phyloP scores from a whole-genome alignment of 2,329 filamentous ascomycete genomes.

The Dactylellina drechsleri region DNA sequence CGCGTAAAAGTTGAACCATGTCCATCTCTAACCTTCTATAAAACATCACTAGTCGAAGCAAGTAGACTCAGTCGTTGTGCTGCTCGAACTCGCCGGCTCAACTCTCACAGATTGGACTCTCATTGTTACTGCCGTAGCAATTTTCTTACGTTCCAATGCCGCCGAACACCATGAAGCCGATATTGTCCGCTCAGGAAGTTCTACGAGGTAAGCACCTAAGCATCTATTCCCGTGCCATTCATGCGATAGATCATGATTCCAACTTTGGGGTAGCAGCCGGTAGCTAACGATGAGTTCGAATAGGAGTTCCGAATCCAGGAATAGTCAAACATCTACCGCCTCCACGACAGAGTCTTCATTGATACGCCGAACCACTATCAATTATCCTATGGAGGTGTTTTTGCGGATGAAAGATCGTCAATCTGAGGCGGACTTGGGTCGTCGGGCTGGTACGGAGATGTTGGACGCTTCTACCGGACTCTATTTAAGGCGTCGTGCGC shows the following conservation, averaged over 20 bases:
- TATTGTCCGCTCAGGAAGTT: neutral
- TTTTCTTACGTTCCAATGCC: neutral
- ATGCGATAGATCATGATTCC: no score
- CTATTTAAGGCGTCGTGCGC: no score
- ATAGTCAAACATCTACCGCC: neutral
- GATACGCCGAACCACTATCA: constrained; percentile 4
- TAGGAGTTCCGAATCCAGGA: neutral
- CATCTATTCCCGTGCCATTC: no score
- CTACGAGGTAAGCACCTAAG: neutral
- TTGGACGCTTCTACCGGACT: neutral
- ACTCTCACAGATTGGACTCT: constrained; percentile 24
- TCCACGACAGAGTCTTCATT: constrained; percentile 2
- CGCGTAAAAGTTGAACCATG: no score
- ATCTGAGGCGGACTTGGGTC: constrained; percentile 19
- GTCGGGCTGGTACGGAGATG: neutral
- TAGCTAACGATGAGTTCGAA: no score
- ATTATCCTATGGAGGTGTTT: constrained; percentile 1
- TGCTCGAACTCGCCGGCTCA: constrained; percentile 16
- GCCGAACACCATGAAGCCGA: neutral
- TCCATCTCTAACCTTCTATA: no score
- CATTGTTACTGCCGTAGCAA: neutral
- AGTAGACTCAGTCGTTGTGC: no score
- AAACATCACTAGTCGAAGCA: no score
- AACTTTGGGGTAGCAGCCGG: no score
- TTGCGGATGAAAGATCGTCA: neutral